Percentiles rank a stretch among this genome's conserved stretches.
These are phyloP conservation scores for Prosopis cineraria DNA, from an alignment of 306 rosid genomes.

Conservation along the genomic window DNA sequence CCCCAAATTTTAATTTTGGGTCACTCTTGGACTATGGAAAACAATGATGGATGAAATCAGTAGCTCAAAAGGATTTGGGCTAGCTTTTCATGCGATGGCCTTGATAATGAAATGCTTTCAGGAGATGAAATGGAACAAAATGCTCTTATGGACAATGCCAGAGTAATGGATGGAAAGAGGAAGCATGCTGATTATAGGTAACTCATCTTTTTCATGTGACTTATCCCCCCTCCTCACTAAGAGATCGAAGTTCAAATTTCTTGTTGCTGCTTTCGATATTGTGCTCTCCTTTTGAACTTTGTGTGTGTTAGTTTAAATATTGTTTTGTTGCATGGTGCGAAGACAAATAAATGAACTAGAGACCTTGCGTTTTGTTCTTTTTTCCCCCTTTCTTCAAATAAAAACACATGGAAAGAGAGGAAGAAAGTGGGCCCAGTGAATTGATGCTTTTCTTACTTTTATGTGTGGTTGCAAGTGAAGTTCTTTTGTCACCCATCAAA, in stretches of 20 bases:
- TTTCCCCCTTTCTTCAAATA: background rate
- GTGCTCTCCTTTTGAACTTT: constrained; percentile 20
- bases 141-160: constrained; percentile 47
- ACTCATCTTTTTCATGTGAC: constrained; percentile 18
- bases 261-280: constrained; percentile 5
- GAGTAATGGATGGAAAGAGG: constrained; percentile 63
- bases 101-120: constrained; percentile 50
- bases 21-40: constrained; percentile 20
- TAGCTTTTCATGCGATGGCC: constrained; percentile 25
- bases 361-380: constrained; percentile 16
- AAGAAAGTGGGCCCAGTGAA: constrained; percentile 16
- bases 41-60: constrained; percentile 21
- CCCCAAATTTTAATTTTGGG: constrained; percentile 10
- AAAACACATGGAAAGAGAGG: background rate
- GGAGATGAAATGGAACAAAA: constrained; percentile 52
- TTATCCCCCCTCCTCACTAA: background rate
- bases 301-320: constrained; percentile 15
- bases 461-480: constrained; percentile 5
- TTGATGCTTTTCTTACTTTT: constrained; percentile 24
- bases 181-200: constrained; percentile 65
- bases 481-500: background rate
- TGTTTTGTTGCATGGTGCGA: constrained; percentile 17
- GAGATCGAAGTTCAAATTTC: constrained; percentile 12
- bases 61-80: constrained; percentile 21
- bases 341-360: constrained; percentile 13